Conservation (phyloP, 352 stramenopile species). For the Phytophthora colocasiae region DNA sequence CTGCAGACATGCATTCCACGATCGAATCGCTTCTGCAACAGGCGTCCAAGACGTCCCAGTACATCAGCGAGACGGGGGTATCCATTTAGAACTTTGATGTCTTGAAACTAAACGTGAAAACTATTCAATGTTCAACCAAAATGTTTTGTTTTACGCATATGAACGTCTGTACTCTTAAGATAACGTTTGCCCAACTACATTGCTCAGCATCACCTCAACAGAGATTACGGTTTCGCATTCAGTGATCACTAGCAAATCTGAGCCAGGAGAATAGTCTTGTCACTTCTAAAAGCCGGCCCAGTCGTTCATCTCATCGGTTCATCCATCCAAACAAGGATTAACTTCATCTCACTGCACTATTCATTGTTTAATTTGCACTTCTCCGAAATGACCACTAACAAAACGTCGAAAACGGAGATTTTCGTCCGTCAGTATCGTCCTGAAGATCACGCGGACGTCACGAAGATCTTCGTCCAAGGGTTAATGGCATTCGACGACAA, state of each 20-base stretch:
- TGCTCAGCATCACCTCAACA: constrained; percentile 7
- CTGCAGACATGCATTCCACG: constrained; percentile 67
- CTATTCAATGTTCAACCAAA: constrained; percentile 6
- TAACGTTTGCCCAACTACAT: neutral
- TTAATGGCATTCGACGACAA: constrained; percentile 26
- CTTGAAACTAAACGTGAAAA: constrained; percentile 23
- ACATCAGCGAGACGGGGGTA: constrained; percentile 55
- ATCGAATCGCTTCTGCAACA: constrained; percentile 80
- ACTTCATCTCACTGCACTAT: neutral
- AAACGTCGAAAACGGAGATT: constrained; percentile 2
- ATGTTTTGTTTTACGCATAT: too few relatives aligned
- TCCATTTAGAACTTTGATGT: constrained; percentile 35
- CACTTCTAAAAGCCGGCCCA: neutral
- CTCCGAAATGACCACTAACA: neutral
- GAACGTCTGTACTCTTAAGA: too few relatives aligned
- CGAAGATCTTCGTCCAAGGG: constrained; percentile 20
- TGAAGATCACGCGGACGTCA: constrained; percentile 26
- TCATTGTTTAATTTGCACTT: neutral
- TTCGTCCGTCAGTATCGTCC: constrained; percentile 27
- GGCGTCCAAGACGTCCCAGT: constrained; percentile 70
- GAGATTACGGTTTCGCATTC: constrained; percentile 2
- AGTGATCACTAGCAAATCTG: neutral
- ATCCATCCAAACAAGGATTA: constrained; percentile 2
- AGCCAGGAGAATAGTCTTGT: constrained; percentile 2
- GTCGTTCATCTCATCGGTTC: constrained; percentile 6